Percentiles rank a stretch among this genome's conserved stretches.
Evolutionary conservation across 2,329 filamentous ascomycete species (phyloP).

Genomic region (Trichoderma guizhouense): DNA sequence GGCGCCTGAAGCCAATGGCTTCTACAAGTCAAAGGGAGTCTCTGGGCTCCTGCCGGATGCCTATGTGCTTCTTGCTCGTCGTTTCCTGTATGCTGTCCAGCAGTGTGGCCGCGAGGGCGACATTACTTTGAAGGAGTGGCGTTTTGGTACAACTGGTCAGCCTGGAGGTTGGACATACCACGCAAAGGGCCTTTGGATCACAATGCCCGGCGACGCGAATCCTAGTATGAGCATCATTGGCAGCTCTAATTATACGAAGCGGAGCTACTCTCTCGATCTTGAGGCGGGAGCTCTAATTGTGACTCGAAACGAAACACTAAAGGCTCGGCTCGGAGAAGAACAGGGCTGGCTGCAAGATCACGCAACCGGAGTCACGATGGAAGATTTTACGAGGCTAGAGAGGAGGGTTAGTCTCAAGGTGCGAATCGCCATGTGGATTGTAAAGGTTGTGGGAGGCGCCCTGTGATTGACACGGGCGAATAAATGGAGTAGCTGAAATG

Average conservation of each 20-base stretch:
- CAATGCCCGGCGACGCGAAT: conserved; percentile 60
- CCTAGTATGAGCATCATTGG: conserved; percentile 82
- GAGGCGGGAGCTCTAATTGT: conserved; percentile 86
- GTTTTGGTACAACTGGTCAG: conserved; percentile 73
- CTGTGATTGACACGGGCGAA: conserved; percentile 49
- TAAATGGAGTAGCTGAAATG: background rate
- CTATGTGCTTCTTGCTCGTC: conserved; percentile 82
- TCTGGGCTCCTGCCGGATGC: conserved; percentile 88
- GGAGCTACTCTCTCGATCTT: conserved; percentile 87
- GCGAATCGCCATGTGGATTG: conserved; percentile 89
- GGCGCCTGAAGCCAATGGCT: conserved; percentile 90
- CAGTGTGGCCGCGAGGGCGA: conserved; percentile 46
- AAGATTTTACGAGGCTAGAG: conserved; percentile 78
- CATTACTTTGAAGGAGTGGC: conserved; percentile 84
- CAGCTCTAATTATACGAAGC: conserved; percentile 92
- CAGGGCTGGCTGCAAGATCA: conserved; percentile 76
- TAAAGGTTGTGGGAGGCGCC: conserved; percentile 80
- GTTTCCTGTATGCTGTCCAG: conserved; percentile 66
- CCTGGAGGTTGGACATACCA: conserved; percentile 95
- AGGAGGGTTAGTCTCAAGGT: conserved; percentile 83
- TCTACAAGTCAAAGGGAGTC: conserved; percentile 83
- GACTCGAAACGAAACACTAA: conserved; percentile 70
- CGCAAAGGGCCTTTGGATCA: conserved; percentile 92
- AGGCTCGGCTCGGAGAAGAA: conserved; percentile 72
- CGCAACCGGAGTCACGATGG: conserved; percentile 63